Conservation (phyloP, 1,139 yeast genomes). For the Hansenula sp. region DNA sequence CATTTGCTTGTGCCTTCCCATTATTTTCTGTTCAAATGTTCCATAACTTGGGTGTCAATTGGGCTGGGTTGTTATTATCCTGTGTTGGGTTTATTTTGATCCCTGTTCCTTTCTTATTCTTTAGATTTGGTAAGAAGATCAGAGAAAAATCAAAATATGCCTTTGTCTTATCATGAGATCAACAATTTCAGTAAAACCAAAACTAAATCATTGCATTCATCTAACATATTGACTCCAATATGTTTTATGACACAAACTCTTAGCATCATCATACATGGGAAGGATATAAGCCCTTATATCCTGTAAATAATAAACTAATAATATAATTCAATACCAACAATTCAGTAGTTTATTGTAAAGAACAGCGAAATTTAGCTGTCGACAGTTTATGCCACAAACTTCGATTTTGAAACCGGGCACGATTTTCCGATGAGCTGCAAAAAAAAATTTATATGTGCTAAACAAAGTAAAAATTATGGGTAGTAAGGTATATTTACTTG, state of each 20-base stretch:
- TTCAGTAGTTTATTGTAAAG: too few relatives aligned
- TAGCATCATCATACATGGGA: background rate
- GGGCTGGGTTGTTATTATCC: conserved; percentile 83
- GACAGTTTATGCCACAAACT: too few relatives aligned
- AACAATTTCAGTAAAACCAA: too few relatives aligned
- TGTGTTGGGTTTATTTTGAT: conserved; percentile 56
- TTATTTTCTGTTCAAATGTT: conserved; percentile 76
- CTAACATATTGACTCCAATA: background rate
- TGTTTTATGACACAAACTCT: too few relatives aligned
- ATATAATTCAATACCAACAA: too few relatives aligned
- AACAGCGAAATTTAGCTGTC: too few relatives aligned
- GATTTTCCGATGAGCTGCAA: too few relatives aligned
- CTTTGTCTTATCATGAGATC: conserved; percentile 31
- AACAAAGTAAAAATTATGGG: background rate
- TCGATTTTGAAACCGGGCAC: too few relatives aligned
- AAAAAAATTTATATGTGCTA: background rate
- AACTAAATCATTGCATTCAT: background rate
- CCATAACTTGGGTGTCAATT: conserved; percentile 64
- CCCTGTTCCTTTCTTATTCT: conserved; percentile 77
- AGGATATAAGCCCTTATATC: too few relatives aligned
- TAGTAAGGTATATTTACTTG: too few relatives aligned
- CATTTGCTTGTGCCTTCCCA: conserved; percentile 75
- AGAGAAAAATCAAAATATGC: conserved; percentile 68
- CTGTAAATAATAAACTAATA: background rate
- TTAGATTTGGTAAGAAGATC: conserved; percentile 56